Conservation (phyloP, 352 stramenopile genomes). For the Phytopythium ostracodes region DNA sequence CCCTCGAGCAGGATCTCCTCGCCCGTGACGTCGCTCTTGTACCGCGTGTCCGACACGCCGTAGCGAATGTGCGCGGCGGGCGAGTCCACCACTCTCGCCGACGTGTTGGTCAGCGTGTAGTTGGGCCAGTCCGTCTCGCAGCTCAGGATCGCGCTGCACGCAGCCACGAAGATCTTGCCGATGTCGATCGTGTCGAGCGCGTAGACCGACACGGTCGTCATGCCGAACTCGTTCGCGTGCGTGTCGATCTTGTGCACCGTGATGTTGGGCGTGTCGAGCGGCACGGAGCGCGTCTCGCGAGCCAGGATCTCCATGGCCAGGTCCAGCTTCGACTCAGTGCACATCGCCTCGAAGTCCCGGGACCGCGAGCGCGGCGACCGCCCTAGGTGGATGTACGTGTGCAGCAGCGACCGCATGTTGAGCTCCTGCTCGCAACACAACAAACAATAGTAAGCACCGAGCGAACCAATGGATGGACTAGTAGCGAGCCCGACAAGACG, state of each 20-base stretch:
- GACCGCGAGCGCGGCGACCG: conserved; percentile 21
- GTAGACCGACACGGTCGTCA: conserved; percentile 35
- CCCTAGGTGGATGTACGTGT: conserved; percentile 45
- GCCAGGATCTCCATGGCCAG: conserved; percentile 23
- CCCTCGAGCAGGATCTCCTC: conserved; percentile 18
- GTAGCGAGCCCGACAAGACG: not conserved
- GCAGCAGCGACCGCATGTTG: conserved; percentile 15
- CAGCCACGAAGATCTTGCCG: conserved; percentile 19
- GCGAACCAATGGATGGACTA: no score
- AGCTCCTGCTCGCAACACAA: not conserved
- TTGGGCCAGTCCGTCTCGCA: conserved; percentile 24
- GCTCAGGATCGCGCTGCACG: conserved; percentile 19
- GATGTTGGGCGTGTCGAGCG: conserved; percentile 25
- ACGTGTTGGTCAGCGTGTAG: conserved; percentile 20
- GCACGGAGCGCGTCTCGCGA: conserved; percentile 22
- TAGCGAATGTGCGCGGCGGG: conserved; percentile 22
- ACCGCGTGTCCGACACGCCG: conserved; percentile 17
- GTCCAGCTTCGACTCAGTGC: conserved; percentile 25
- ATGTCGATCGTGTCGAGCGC: conserved; percentile 26
- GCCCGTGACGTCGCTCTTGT: conserved; percentile 15
- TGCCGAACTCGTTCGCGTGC: conserved; percentile 18
- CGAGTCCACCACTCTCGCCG: conserved; percentile 17
- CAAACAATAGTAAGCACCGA: no score
- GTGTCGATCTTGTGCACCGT: conserved; percentile 18
- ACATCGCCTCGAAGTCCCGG: conserved; percentile 17